Evolutionary conservation across 208 protist species (phyloP), one percentile per base, ranked within the genome.

Genomic region (Blastocrithidia nonstop): DNA sequence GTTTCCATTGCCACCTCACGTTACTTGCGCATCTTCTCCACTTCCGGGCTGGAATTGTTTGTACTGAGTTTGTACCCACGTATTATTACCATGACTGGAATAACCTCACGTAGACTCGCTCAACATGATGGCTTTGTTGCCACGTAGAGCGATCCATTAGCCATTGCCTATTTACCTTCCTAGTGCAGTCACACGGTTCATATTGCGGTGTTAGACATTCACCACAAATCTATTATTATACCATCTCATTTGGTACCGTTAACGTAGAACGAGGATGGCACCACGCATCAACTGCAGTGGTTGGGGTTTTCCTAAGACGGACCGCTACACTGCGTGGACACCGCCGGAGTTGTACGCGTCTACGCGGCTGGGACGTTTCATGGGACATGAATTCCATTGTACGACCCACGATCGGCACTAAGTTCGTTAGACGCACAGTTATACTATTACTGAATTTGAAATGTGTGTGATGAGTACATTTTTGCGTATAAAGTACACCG

Each of bases 251-350:
- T 36, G 32, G 51, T 88, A 31, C 69, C 82, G 17, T 64, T 92
- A 13, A 88, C 82, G 6, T 48, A 58, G 42, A 25, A 60, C 22
- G 17, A 39, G 4, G 61, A 80, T 23, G 76, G 68, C 17, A 49
- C 35, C 11, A 51, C 45, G 16, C 82, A 85, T 39, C 75, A 88
- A 47, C 56, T 92, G 44, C 74, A 86, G 61, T 92, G 82, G 82
- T 49, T 88, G 19, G 82, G 82, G 8, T 92, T 74, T 74, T 86
- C 78, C 0, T 77, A 92, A 46, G 82, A 92, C 37, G 82, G 82
- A 9, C 69, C 80, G 21, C 72, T 92, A 45, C 78, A 86, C 61
- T 48, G 66, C 19, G 71, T 51, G 16, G 82, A 92, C 51, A 88
- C 74, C 7, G 82, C 82, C 1, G 82, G 82, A 8, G 77, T 92